A percentile compares a stretch with the other conserved stretches of the same genome.
These are phyloP conservation scores for Candida dendrica DNA, from an alignment of 805 yeast genomes.

Conservation along the genomic window DNA sequence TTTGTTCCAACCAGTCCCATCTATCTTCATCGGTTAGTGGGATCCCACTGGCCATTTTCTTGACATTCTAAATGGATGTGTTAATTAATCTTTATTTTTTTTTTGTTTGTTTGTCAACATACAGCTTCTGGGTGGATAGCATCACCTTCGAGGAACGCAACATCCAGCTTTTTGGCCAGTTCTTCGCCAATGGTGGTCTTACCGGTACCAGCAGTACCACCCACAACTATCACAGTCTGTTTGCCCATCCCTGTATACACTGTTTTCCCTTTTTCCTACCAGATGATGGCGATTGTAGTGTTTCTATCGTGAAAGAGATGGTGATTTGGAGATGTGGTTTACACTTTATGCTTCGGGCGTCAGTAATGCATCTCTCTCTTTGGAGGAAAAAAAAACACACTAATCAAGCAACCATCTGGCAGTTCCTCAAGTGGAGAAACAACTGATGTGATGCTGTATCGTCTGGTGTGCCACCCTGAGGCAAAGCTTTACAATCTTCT, in stretches of 20 bases:
- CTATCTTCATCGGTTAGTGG: slow-evolving; percentile 88
- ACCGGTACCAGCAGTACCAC: slow-evolving; percentile 97
- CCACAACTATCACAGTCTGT: slow-evolving; percentile 51
- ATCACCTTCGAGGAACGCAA: slow-evolving; percentile 83
- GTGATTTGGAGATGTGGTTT: no score
- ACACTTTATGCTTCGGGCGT: no score
- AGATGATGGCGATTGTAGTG: no score
- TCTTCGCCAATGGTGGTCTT: slow-evolving; percentile 69
- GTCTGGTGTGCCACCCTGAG: no score
- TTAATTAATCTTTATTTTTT: not conserved
- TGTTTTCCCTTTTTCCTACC: no score
- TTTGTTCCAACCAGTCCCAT: slow-evolving; percentile 74
- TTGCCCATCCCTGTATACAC: not conserved
- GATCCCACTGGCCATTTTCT: slow-evolving; percentile 74
- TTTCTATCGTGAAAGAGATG: no score
- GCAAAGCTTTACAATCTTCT: no score
- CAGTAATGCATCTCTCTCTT: no score
- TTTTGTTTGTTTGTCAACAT: slow-evolving; percentile 1
- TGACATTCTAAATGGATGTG: slow-evolving; percentile 40
- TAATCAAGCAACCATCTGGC: no score
- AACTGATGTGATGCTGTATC: no score
- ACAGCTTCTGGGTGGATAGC: slow-evolving; percentile 54
- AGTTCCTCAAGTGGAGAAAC: no score
- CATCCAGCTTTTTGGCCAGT: slow-evolving; percentile 36
- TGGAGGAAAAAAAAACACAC: no score